Evolutionary conservation across 2,329 filamentous ascomycete species (phyloP).

Genomic region (Coniochaeta ligniaria): DNA sequence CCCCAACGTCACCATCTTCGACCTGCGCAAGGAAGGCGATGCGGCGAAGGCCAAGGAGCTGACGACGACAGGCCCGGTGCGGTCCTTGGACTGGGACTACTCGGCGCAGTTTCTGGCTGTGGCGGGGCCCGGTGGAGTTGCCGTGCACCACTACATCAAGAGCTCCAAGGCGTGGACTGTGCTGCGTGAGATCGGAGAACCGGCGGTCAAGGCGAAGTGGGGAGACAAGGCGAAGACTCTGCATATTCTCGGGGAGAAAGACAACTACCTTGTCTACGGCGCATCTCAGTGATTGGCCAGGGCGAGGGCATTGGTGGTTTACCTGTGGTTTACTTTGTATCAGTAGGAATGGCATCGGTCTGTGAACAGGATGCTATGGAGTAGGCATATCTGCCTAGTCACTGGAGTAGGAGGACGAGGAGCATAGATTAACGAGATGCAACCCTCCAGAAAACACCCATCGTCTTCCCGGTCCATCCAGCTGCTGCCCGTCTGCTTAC

Average conservation of each 20-base stretch:
- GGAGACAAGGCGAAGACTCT: slow-evolving; percentile 67
- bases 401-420: not conserved
- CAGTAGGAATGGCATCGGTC: not conserved
- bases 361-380: not conserved
- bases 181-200: slow-evolving; percentile 64
- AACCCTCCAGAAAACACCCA: not conserved
- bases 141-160: slow-evolving; percentile 87
- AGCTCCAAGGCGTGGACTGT: slow-evolving; percentile 83
- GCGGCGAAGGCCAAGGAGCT: slow-evolving; percentile 76
- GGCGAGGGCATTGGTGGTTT: no score
- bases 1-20: slow-evolving; percentile 77
- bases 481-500: no score
- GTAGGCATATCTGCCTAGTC: no score
- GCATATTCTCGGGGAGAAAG: slow-evolving; percentile 56
- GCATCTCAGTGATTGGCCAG: not conserved
- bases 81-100: slow-evolving; percentile 86
- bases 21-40: slow-evolving; percentile 85
- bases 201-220: slow-evolving; percentile 71
- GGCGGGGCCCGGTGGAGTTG: slow-evolving; percentile 70
- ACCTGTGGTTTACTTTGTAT: not conserved
- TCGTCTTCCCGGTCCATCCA: no score
- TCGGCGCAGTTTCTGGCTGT: slow-evolving; percentile 87
- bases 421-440: not conserved
- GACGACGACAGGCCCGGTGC: slow-evolving; percentile 65
- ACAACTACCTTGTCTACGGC: not conserved